Evolutionary conservation across 2,329 filamentous ascomycete species (phyloP).

Genomic region (Basipetospora sp.): DNA sequence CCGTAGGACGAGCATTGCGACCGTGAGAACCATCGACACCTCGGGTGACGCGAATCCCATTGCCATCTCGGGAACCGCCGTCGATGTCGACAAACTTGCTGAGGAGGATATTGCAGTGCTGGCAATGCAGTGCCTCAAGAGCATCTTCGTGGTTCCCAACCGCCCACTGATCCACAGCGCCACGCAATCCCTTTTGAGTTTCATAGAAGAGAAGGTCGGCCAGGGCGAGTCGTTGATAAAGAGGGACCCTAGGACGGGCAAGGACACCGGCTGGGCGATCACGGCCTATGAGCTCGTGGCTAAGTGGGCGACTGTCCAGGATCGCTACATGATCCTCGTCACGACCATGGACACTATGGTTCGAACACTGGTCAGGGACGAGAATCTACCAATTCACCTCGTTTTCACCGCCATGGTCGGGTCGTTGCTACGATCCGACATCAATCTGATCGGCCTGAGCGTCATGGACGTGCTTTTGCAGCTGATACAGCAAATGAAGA

Average conservation of each 20-base stretch:
- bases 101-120: constrained; percentile 78
- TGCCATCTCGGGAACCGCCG: constrained; percentile 64
- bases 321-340: constrained; percentile 79
- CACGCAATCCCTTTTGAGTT: constrained; percentile 58
- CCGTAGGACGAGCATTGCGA: constrained; percentile 65
- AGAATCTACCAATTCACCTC: constrained; percentile 58
- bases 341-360: constrained; percentile 65
- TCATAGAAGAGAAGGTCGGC: constrained; percentile 48
- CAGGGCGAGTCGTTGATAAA: constrained; percentile 40
- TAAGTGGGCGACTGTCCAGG: constrained; percentile 83
- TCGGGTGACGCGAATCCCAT: constrained; percentile 48
- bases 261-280: constrained; percentile 60
- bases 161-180: constrained; percentile 66
- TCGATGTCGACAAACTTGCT: constrained; percentile 75
- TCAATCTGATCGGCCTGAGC: constrained; percentile 88
- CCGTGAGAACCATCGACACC: constrained; percentile 57
- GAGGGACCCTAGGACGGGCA: constrained; percentile 24
- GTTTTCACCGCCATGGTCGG: constrained; percentile 65
- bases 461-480: constrained; percentile 88
- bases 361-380: constrained; percentile 52
- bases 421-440: constrained; percentile 68
- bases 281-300: constrained; percentile 67
- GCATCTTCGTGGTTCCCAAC: constrained; percentile 72
- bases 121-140: constrained; percentile 73
- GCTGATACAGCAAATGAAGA: constrained; percentile 68